Conservation (phyloP, 768 basidiomycete species). For the Tulasnella sp. region DNA sequence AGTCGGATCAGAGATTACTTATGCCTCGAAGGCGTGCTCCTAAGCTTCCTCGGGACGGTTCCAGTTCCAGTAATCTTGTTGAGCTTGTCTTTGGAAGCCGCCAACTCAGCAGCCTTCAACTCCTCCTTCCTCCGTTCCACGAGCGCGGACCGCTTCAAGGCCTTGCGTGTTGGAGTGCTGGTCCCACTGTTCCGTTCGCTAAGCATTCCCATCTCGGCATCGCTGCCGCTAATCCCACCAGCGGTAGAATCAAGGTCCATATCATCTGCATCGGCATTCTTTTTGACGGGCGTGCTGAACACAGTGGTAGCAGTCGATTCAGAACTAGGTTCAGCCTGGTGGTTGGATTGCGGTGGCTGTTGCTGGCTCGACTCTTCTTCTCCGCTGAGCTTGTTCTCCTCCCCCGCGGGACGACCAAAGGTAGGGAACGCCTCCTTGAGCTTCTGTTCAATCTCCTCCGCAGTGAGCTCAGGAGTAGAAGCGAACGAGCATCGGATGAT, state of each 20-base stretch:
- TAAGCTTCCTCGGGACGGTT: constrained; percentile 13
- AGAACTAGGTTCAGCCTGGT: not conserved
- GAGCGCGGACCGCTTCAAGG: constrained; percentile 7
- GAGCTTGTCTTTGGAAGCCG: constrained; percentile 10
- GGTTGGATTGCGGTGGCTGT: constrained; percentile 6
- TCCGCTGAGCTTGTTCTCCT: not conserved
- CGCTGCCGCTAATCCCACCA: not conserved
- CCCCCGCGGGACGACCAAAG: not conserved
- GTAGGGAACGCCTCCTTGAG: constrained; percentile 18
- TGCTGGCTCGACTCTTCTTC: not conserved
- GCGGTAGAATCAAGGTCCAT: constrained; percentile 5
- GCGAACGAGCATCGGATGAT: constrained; percentile 14
- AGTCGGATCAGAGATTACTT: not conserved
- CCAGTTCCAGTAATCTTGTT: constrained; percentile 18
- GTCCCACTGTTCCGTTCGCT: not conserved
- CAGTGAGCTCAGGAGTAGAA: not conserved
- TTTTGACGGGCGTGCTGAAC: constrained; percentile 6
- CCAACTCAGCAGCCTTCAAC: constrained; percentile 16
- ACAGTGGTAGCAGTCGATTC: not conserved
- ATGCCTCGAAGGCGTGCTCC: not conserved
- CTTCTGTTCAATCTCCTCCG: constrained; percentile 5
- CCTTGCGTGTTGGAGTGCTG: not conserved
- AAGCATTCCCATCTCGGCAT: constrained; percentile 20
- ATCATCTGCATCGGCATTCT: not conserved
- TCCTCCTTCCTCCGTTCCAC: constrained; percentile 24